Conservation (phyloP, 2,329 filamentous ascomycete genomes). For the Fusarium citri region DNA sequence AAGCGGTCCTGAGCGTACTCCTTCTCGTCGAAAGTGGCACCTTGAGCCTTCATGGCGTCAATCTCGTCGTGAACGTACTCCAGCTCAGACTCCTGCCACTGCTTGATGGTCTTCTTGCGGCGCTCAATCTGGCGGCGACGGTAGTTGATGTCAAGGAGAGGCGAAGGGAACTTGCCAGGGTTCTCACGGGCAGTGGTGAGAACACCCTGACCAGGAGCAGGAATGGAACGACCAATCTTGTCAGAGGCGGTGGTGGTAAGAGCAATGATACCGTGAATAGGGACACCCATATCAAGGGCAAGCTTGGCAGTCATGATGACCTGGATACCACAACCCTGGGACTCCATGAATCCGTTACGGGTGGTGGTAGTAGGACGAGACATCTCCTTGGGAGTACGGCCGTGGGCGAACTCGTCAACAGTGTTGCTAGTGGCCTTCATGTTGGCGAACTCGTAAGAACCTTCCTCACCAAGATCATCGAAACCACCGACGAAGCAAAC, state of each 20-base stretch:
- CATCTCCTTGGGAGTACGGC: constrained; percentile 96
- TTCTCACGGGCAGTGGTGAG: constrained; percentile 94
- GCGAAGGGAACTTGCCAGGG: constrained; percentile 91
- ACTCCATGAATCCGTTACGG: constrained; percentile 98
- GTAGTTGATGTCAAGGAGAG: constrained; percentile 97
- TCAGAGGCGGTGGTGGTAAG: constrained; percentile 96
- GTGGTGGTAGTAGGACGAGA: constrained; percentile 97
- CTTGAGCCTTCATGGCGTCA: constrained; percentile 87
- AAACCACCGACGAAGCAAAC: constrained; percentile 98
- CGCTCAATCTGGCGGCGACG: constrained; percentile 93
- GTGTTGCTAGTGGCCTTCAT: constrained; percentile 99
- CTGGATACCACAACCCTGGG: constrained; percentile 97
- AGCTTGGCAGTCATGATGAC: constrained; percentile 98
- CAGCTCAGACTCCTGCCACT: constrained; percentile 95
- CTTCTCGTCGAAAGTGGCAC: constrained; percentile 78
- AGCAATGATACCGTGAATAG: constrained; percentile 94
- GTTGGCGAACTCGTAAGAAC: constrained; percentile 99
- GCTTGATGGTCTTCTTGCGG: constrained; percentile 92
- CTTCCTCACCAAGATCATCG: constrained; percentile 99
- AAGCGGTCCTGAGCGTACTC: constrained; percentile 89
- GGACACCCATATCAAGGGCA: constrained; percentile 97
- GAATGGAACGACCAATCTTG: constrained; percentile 98
- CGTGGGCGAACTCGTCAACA: constrained; percentile 94
- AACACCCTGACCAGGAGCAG: constrained; percentile 95
- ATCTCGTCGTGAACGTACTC: constrained; percentile 94